Evolutionary conservation across 768 basidiomycete genomes (phyloP).

Genomic region (Chalciporus sphaerocephalus): DNA sequence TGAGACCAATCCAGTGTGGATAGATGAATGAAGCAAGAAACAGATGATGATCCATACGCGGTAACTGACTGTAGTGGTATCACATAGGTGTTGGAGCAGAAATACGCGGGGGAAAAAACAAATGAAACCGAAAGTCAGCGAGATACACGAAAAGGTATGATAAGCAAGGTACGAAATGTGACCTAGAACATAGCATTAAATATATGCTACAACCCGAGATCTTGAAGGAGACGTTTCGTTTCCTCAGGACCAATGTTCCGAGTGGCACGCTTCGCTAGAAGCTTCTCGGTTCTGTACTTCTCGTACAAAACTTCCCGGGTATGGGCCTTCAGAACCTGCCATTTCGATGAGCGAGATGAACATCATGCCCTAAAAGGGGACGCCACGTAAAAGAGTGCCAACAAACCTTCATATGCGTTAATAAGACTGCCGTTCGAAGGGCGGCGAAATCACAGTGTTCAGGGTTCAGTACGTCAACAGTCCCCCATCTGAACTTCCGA

Average conservation of each 20-base stretch:
- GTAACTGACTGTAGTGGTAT: conserved; percentile 16
- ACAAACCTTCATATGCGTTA: conserved; percentile 78
- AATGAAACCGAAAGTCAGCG: conserved; percentile 4
- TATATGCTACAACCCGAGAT: conserved; percentile 44
- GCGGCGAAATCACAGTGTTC: conserved; percentile 85
- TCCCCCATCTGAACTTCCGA: conserved; percentile 84
- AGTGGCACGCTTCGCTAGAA: conserved; percentile 81
- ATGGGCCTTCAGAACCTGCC: conserved; percentile 71
- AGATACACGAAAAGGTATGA: conserved; percentile 11
- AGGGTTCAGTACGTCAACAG: conserved; percentile 80
- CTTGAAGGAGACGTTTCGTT: conserved; percentile 65
- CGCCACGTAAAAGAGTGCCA: conserved; percentile 21
- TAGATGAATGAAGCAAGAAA: conserved; percentile 22
- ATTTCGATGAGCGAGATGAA: conserved; percentile 7
- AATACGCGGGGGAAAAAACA: conserved; percentile 2
- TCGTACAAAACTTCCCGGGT: conserved; percentile 92
- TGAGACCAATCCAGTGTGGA: conserved; percentile 17
- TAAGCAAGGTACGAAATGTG: conserved; percentile 22
- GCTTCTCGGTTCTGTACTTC: conserved; percentile 86
- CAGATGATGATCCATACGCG: conserved; percentile 14
- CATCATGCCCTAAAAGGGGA: conserved; percentile 6
- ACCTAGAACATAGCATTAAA: conserved; percentile 16
- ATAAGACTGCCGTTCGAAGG: conserved; percentile 76
- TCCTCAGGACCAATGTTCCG: conserved; percentile 73
- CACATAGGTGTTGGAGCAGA: conserved; percentile 13